Conservation (phyloP, 257 asterid species). For the Primulina tabacum region DNA sequence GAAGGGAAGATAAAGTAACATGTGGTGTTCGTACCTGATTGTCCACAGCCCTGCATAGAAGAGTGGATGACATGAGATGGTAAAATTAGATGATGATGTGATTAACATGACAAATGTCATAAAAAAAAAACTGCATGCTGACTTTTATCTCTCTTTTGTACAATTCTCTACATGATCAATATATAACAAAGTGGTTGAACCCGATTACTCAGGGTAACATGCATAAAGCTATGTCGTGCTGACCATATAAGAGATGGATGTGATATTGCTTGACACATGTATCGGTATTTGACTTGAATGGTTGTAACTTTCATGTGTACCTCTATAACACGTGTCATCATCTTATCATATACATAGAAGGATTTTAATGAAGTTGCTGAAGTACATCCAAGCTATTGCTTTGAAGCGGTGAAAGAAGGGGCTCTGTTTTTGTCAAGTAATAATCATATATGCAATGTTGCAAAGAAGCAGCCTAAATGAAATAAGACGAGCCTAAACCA, state of each 20-base stretch:
- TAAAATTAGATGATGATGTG: neutral
- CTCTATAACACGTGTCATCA: neutral
- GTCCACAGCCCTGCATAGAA: conserved; percentile 88
- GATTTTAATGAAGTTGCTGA: neutral
- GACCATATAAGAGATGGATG: neutral
- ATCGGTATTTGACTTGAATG: neutral
- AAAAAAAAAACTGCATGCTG: neutral
- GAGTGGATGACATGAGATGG: conserved; percentile 31
- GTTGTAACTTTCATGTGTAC: neutral
- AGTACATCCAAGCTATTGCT: neutral
- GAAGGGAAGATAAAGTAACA: conserved; percentile 9
- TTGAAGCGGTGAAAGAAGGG: neutral
- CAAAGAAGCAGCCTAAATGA: neutral
- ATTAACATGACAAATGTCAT: conserved; percentile 5
- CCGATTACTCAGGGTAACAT: neutral
- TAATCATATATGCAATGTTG: neutral
- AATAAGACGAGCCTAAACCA: neutral
- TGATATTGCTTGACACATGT: neutral
- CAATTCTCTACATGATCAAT: neutral
- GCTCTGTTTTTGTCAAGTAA: neutral
- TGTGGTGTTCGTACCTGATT: conserved; percentile 60
- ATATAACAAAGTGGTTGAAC: conserved; percentile 1
- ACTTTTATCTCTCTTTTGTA: neutral
- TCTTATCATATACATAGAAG: neutral
- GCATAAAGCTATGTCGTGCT: neutral